Evolutionary conservation across 192 early-diverging fungal species (phyloP), one percentile per base, ranked within the genome.

Genomic region (Coemansia sp.): DNA sequence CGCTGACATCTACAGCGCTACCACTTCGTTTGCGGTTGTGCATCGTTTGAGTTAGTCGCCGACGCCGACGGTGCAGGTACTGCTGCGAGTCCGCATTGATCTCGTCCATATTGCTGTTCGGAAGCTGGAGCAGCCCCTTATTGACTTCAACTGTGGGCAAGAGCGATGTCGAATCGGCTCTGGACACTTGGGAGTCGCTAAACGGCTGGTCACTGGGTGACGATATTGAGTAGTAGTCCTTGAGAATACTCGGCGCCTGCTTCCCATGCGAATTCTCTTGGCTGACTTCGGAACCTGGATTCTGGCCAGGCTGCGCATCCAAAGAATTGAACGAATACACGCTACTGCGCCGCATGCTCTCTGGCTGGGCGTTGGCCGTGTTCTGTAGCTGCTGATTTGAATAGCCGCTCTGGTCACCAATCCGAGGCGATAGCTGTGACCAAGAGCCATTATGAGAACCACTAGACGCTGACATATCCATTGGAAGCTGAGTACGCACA

Each of bases 21-120:
- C 78, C 70, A 40, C 78, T 81, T 33, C 78, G 78, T 60, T 81
- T 73, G 28, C 78, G 78, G 56, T 81, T 81, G 45, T 81, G 78
- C 57, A 74, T 58, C 29, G 72, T 81, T 58, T 81, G 78, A 16
- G 78, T 81, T 37, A 81, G 67, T 9, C 78, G 69, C 18, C 78
- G 78, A 10, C 78, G 61, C 10, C 78, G 78, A 28, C 78, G 69
- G 37, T 75, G 70, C 23, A 81, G 64, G 23, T 81, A 81, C 51
- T 81, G 72, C 46, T 81, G 78, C 59, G 78, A 81, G 18, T 81
- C 72, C 15, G 78, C 73, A 45, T 71, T 75, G 8, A 75, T 67
- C 29, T 75, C 78, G 20, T 81, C 78, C 73, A 81, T 81, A 55
- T 81, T 75, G 56, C 57, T 48, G 13, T 62, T 46, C 0, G 49